phyloP scores from a whole-genome alignment of 2,329 filamentous ascomycete species.

The Elsinoe batatas region DNA sequence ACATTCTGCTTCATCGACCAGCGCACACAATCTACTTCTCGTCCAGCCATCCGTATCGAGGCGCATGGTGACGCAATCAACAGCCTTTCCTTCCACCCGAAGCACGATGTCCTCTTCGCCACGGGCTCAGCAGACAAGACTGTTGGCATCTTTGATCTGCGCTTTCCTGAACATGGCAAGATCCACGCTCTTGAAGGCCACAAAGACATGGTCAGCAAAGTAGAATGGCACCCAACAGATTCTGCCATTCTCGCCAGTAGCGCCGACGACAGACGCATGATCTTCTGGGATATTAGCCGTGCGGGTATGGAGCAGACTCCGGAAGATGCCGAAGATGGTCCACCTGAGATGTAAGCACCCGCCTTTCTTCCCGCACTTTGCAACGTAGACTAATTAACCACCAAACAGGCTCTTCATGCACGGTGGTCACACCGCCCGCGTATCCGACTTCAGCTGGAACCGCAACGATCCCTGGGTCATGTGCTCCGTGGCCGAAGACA shows the following conservation, averaged over 20 bases:
- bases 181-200: conserved; percentile 86
- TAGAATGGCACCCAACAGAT: conserved; percentile 92
- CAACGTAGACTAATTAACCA: conserved; percentile 22
- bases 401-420: conserved; percentile 80
- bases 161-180: conserved; percentile 59
- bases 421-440: conserved; percentile 91
- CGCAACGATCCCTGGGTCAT: conserved; percentile 94
- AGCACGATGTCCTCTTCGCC: conserved; percentile 78
- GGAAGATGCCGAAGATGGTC: conserved; percentile 89
- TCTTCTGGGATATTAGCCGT: conserved; percentile 91
- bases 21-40: conserved; percentile 51
- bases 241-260: conserved; percentile 80
- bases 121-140: conserved; percentile 94
- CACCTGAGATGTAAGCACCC: conserved; percentile 72
- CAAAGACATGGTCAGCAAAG: conserved; percentile 76
- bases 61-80: conserved; percentile 93
- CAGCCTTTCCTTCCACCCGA: conserved; percentile 87
- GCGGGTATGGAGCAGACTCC: conserved; percentile 90
- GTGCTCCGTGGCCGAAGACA: conserved; percentile 91
- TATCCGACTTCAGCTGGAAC: conserved; percentile 98
- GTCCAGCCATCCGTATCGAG: conserved; percentile 47
- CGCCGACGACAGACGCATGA: conserved; percentile 84
- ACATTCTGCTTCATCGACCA: conserved; percentile 87
- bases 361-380: neutral
- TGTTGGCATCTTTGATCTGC: conserved; percentile 88